A percentile compares a stretch with the other conserved stretches of the same genome.
Evolutionary conservation across 1,284 basidiomycete species (phyloP).

Genomic region (Cronartium quercuum): DNA sequence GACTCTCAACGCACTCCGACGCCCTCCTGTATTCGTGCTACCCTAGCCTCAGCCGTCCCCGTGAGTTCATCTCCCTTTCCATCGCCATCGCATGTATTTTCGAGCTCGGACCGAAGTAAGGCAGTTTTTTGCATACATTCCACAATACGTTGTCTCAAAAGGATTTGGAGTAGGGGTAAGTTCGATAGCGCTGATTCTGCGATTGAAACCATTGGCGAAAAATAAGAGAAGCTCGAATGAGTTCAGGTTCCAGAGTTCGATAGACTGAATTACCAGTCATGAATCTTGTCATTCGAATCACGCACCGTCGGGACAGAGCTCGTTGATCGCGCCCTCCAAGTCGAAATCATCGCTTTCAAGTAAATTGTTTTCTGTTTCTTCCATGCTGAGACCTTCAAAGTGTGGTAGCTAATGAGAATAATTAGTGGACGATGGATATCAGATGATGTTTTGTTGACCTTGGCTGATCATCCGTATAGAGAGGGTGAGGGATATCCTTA

Average conservation of each 20-base stretch:
- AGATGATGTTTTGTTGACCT: no score
- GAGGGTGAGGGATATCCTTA: no score
- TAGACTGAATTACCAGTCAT: background rate
- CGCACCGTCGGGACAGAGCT: conserved; percentile 26
- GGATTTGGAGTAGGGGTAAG: conserved; percentile 25
- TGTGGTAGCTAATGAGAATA: no score
- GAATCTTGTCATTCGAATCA: background rate
- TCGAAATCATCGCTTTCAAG: conserved; percentile 20
- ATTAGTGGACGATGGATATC: no score
- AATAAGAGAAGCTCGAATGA: background rate
- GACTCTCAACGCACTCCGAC: conserved; percentile 12
- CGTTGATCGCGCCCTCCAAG: conserved; percentile 35
- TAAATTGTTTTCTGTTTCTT: background rate
- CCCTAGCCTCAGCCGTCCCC: background rate
- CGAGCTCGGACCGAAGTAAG: conserved; percentile 5
- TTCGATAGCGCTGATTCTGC: conserved; percentile 21
- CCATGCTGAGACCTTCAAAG: no score
- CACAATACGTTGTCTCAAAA: conserved; percentile 22
- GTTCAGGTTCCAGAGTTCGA: background rate
- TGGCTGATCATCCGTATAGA: no score
- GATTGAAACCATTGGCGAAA: background rate
- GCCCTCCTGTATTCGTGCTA: conserved; percentile 24
- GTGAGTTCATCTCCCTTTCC: background rate
- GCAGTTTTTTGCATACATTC: conserved; percentile 18
- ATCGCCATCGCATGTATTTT: background rate